Percentiles rank a stretch among this genome's conserved stretches.
Conservation (phyloP, 2,329 filamentous ascomycete genomes). For the Rutstroemia sydowiana region DNA sequence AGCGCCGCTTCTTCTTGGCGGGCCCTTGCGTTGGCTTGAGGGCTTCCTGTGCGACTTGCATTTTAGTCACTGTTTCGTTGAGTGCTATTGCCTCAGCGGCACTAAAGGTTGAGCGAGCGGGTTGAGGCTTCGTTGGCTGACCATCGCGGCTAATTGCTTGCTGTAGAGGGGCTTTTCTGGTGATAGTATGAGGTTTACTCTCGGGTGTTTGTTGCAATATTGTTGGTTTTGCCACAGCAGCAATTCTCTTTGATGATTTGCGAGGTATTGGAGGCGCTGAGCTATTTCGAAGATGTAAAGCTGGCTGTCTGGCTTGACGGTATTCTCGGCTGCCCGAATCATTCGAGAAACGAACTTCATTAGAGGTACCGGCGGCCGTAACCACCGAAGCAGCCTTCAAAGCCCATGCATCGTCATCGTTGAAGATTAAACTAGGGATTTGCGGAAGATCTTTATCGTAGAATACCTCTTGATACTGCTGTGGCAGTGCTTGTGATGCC, state of each 20-base stretch:
- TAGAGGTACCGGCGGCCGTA: constrained; percentile 9
- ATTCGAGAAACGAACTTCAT: not conserved
- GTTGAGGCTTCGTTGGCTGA: not conserved
- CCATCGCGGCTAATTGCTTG: not conserved
- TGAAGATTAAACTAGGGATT: constrained; percentile 14
- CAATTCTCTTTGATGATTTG: constrained; percentile 20
- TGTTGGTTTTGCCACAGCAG: constrained; percentile 5
- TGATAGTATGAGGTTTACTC: not conserved
- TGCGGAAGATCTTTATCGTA: constrained; percentile 14
- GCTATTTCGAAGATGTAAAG: constrained; percentile 13
- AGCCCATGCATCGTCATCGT: constrained; percentile 17
- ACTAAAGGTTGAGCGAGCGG: not conserved
- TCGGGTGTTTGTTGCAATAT: not conserved
- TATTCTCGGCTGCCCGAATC: not conserved
- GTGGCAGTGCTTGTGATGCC: not conserved
- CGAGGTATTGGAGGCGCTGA: constrained; percentile 20
- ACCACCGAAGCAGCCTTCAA: constrained; percentile 13
- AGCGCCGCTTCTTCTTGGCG: constrained; percentile 15
- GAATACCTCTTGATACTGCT: not conserved
- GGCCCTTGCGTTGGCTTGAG: constrained; percentile 4
- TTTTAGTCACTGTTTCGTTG: constrained; percentile 1
- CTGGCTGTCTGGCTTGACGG: not conserved
- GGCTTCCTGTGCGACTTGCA: not conserved
- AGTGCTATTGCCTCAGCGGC: constrained; percentile 2
- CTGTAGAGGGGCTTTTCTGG: not conserved